phyloP scores from a whole-genome alignment of 306 rosid species.

The Vigna reflexopilosa region DNA sequence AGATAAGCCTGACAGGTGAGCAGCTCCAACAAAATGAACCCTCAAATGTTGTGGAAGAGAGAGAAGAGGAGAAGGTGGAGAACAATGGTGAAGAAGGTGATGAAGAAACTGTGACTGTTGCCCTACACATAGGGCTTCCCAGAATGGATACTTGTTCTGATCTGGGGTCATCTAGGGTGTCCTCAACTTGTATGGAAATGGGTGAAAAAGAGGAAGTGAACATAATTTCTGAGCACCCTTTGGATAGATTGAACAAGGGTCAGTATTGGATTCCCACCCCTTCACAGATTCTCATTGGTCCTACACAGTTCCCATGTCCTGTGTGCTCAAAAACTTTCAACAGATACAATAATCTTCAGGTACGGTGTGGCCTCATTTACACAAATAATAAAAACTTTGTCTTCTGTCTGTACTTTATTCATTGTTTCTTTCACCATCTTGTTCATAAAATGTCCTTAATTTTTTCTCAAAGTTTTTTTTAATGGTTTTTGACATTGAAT shows the following conservation, averaged over 20 bases:
- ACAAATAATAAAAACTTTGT: background rate
- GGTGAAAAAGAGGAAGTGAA: slow-evolving; percentile 35
- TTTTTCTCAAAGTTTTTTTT: background rate
- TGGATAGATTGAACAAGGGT: slow-evolving; percentile 56
- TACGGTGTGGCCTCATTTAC: slow-evolving; percentile 30
- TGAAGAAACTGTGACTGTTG: slow-evolving; percentile 49
- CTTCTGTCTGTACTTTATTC: slow-evolving; percentile 7
- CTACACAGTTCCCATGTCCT: slow-evolving; percentile 81
- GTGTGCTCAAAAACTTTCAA: slow-evolving; percentile 85
- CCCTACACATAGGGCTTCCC: slow-evolving; percentile 74
- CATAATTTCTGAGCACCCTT: slow-evolving; percentile 49
- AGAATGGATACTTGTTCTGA: slow-evolving; percentile 47
- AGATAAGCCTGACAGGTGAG: slow-evolving; percentile 42
- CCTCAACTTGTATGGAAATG: slow-evolving; percentile 40
- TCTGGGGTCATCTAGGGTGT: slow-evolving; percentile 41
- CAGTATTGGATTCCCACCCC: slow-evolving; percentile 92
- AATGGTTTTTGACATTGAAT: background rate
- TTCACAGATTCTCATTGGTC: slow-evolving; percentile 87
- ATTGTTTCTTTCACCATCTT: background rate
- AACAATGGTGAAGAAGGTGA: background rate
- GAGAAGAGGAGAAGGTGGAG: slow-evolving; percentile 11
- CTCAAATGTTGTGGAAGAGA: slow-evolving; percentile 36
- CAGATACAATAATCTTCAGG: slow-evolving; percentile 94
- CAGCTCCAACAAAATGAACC: slow-evolving; percentile 36
- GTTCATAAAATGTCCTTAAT: background rate